Evolutionary conservation across 1,139 yeast species (phyloP).

Genomic region (Ogataea hybrid): DNA sequence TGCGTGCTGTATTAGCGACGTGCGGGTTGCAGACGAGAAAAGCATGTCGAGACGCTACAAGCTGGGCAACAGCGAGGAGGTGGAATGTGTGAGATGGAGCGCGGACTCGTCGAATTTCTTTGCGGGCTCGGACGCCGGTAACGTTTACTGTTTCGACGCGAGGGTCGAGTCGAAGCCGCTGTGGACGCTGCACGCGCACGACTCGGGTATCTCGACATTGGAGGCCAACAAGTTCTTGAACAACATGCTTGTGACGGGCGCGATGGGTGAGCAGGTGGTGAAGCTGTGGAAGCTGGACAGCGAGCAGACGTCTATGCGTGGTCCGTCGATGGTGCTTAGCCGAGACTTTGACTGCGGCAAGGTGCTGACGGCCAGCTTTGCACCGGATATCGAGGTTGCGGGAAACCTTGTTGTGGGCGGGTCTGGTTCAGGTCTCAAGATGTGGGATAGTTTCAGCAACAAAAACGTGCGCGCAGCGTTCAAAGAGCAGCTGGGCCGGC

Average conservation of each 20-base stretch:
- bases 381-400: conserved; percentile 83
- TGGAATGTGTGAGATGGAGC: conserved; percentile 79
- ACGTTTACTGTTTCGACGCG: conserved; percentile 84
- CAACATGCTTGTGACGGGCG: conserved; percentile 81
- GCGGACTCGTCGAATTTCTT: conserved; percentile 59
- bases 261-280: conserved; percentile 84
- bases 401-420: conserved; percentile 90
- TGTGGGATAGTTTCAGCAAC: conserved; percentile 92
- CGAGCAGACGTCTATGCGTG: conserved; percentile 19
- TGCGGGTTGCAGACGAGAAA: conserved; percentile 66
- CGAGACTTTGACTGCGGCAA: conserved; percentile 96
- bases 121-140: conserved; percentile 93
- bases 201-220: conserved; percentile 84
- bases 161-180: conserved; percentile 65
- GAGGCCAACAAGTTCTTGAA: conserved; percentile 66
- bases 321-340: conserved; percentile 85
- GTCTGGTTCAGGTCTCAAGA: conserved; percentile 68
- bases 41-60: conserved; percentile 62
- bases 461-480: conserved; percentile 71
- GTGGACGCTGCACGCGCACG: conserved; percentile 98
- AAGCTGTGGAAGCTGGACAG: conserved; percentile 77
- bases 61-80: conserved; percentile 70
- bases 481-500: conserved; percentile 50
- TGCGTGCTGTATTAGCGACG: conserved; percentile 75
- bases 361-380: conserved; percentile 79